These are phyloP conservation scores for Mimosa pudica DNA, from an alignment of 306 rosid species.

Conservation along the genomic window DNA sequence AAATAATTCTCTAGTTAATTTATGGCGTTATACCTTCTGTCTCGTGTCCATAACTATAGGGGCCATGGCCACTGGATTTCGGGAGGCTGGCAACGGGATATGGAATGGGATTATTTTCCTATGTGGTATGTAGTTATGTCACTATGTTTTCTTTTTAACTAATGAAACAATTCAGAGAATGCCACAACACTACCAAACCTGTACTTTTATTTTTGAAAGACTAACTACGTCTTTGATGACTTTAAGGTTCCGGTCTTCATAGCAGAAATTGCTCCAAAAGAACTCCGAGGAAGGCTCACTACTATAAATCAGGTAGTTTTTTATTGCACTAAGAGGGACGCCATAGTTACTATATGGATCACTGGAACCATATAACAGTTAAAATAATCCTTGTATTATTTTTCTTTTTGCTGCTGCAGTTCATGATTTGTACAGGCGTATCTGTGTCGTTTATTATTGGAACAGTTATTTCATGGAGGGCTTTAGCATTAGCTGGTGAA, in stretches of 20 bases:
- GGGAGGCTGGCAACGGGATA: conserved; percentile 96
- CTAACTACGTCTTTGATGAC: conserved; percentile 31
- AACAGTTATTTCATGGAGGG: conserved; percentile 76
- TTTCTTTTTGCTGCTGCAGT: conserved; percentile 46
- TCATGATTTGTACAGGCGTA: conserved; percentile 71
- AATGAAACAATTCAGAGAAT: conserved; percentile 14
- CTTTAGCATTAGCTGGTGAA: conserved; percentile 70
- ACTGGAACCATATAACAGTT: background rate
- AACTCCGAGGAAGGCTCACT: conserved; percentile 80
- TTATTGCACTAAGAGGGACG: background rate
- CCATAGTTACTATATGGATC: conserved; percentile 7
- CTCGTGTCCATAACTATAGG: conserved; percentile 47
- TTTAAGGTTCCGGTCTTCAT: conserved; percentile 81
- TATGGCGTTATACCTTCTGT: conserved; percentile 22
- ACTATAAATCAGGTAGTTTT: conserved; percentile 77
- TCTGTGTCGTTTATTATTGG: conserved; percentile 80
- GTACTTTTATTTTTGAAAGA: conserved; percentile 16
- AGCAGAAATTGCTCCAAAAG: conserved; percentile 93
- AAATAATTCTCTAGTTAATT: conserved; percentile 1
- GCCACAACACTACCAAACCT: conserved; percentile 11
- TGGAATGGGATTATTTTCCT: conserved; percentile 96
- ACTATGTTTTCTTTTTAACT: conserved; percentile 27
- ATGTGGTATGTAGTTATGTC: conserved; percentile 49
- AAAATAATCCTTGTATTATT: conserved; percentile 2
- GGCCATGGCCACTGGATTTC: conserved; percentile 64